Evolutionary conservation across 2,329 filamentous ascomycete genomes (phyloP).

Genomic region (Fusarium abutilonis): DNA sequence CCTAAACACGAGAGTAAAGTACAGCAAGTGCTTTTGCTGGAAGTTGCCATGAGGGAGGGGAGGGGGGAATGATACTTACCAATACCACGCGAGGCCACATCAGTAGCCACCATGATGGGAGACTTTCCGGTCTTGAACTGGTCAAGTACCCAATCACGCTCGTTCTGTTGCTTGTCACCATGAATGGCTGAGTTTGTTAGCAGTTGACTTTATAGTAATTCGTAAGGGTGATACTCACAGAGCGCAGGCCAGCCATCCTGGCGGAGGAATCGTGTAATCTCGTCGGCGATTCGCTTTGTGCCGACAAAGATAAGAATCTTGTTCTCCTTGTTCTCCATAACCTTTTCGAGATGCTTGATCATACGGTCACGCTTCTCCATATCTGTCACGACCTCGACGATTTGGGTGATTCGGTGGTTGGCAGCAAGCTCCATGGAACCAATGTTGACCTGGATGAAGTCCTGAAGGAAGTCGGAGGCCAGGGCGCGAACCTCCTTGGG

Average conservation of each 20-base stretch:
- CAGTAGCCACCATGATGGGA: constrained; percentile 99
- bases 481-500: constrained; percentile 97
- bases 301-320: constrained; percentile 96
- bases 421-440: constrained; percentile 95
- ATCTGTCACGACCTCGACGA: constrained; percentile 94
- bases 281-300: constrained; percentile 94
- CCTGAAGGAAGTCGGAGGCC: constrained; percentile 87
- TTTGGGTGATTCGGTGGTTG: constrained; percentile 97
- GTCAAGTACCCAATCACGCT: constrained; percentile 99
- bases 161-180: constrained; percentile 99
- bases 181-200: constrained; percentile 79
- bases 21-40: constrained; percentile 70
- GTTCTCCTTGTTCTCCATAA: constrained; percentile 96
- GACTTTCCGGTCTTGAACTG: constrained; percentile 99
- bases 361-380: constrained; percentile 98
- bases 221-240: constrained; percentile 70
- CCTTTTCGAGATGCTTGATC: constrained; percentile 96
- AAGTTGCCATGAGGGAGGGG: constrained; percentile 62
- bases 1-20: constrained; percentile 93
- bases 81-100: constrained; percentile 99
- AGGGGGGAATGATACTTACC: constrained; percentile 83
- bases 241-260: constrained; percentile 98
- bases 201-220: constrained; percentile 1
- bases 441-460: constrained; percentile 99
- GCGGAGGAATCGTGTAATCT: constrained; percentile 96